phyloP scores from a whole-genome alignment of 2,329 filamentous ascomycete species.

The Periglandula ipomoeae region DNA sequence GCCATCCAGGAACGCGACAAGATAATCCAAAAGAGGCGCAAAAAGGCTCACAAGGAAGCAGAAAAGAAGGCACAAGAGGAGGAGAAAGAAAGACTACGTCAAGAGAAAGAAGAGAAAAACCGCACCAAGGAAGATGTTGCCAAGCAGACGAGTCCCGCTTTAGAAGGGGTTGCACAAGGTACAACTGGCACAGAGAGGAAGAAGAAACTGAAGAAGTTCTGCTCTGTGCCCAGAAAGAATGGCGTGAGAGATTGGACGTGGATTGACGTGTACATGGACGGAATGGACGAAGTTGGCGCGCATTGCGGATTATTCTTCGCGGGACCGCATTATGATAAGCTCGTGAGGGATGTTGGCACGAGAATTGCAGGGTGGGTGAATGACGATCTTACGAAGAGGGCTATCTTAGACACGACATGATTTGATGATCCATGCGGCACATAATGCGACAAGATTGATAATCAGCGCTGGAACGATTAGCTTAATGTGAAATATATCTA shows the following conservation, averaged over 20 bases:
- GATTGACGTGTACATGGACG: conserved; percentile 72
- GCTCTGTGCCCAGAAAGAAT: conserved; percentile 53
- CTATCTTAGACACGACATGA: conserved; percentile 18
- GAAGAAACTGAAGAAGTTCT: conserved; percentile 65
- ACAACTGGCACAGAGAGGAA: conserved; percentile 16
- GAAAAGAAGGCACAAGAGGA: conserved; percentile 32
- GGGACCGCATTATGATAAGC: conserved; percentile 61
- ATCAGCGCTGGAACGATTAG: too few species aligned
- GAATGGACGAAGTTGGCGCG: conserved; percentile 75
- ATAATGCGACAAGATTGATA: too few species aligned
- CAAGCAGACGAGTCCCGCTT: not conserved
- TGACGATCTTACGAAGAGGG: conserved; percentile 44
- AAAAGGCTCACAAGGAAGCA: conserved; percentile 33
- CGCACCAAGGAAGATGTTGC: conserved; percentile 10
- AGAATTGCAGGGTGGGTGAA: conserved; percentile 62
- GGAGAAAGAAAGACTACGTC: conserved; percentile 26
- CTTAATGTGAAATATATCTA: too few species aligned
- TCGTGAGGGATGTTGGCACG: conserved; percentile 67
- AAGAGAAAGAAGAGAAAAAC: conserved; percentile 20
- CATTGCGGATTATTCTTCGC: conserved; percentile 75
- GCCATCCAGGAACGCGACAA: conserved; percentile 55
- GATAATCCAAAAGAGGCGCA: conserved; percentile 43
- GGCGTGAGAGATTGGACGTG: conserved; percentile 60
- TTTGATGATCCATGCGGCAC: not conserved
- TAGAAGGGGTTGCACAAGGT: not conserved